These are phyloP conservation scores for Penicillium coffeae DNA, from an alignment of 495 filamentous ascomycete species.

Conservation along the genomic window DNA sequence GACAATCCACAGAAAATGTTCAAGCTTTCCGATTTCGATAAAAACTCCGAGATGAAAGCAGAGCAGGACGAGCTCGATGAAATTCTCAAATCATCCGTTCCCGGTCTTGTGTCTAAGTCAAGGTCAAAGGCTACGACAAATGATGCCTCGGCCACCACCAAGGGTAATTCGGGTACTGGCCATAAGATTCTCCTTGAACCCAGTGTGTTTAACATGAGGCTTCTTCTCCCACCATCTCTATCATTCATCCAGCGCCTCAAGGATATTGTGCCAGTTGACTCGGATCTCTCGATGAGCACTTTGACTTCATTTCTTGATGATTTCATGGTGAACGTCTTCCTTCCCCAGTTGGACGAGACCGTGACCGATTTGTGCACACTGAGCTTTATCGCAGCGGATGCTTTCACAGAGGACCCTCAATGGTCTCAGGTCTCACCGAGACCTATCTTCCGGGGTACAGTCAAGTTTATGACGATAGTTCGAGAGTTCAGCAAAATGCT, in stretches of 20 bases:
- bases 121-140: constrained; percentile 39
- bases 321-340: constrained; percentile 96
- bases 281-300: constrained; percentile 81
- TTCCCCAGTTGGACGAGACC: constrained; percentile 93
- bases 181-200: constrained; percentile 91
- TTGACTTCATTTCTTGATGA: constrained; percentile 96
- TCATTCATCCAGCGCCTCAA: constrained; percentile 89
- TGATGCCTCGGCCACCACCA: constrained; percentile 34
- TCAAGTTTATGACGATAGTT: constrained; percentile 80
- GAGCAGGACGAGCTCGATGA: constrained; percentile 88
- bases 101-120: constrained; percentile 81
- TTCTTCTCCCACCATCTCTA: constrained; percentile 88
- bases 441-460: constrained; percentile 84
- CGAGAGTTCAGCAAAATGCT: constrained; percentile 92
- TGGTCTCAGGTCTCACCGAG: constrained; percentile 74
- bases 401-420: constrained; percentile 80
- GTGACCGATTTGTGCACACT: constrained; percentile 81
- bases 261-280: constrained; percentile 78
- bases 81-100: constrained; percentile 86
- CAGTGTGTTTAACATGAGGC: constrained; percentile 95
- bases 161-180: constrained; percentile 58
- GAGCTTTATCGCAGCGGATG: constrained; percentile 76
- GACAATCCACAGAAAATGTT: constrained; percentile 63
- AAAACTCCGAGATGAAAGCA: constrained; percentile 65
- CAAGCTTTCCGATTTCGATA: constrained; percentile 79